Evolutionary conservation across 2,329 filamentous ascomycete species (phyloP).

Genomic region (Clonostachys sp.): DNA sequence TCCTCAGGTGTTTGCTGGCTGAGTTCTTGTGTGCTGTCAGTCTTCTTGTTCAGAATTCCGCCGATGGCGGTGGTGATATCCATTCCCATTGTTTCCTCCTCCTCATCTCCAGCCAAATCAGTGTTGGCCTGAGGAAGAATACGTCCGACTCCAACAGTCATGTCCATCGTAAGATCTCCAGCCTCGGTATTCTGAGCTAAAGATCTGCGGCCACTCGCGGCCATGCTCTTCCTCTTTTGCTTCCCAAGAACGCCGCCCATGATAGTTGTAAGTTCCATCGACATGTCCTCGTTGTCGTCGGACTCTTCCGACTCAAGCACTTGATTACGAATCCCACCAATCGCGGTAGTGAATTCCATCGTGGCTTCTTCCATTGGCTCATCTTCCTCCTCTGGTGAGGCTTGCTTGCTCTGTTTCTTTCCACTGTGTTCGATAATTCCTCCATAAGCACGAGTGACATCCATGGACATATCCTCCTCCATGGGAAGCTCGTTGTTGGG

Average conservation of each 20-base stretch:
- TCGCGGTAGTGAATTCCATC: conserved; percentile 81
- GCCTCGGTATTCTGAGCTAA: conserved; percentile 23
- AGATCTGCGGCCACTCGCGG: conserved; percentile 11
- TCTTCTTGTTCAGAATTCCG: conserved; percentile 45
- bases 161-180: conserved; percentile 49
- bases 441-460: conserved; percentile 80
- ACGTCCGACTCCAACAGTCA: conserved; percentile 53
- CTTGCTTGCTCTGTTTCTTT: conserved; percentile 4
- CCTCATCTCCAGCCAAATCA: conserved; percentile 27
- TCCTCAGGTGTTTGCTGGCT: conserved; percentile 56
- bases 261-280: conserved; percentile 72
- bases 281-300: conserved; percentile 62
- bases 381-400: conserved; percentile 18
- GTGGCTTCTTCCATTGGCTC: conserved; percentile 34
- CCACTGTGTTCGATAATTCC: conserved; percentile 58
- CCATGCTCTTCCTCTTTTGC: conserved; percentile 15
- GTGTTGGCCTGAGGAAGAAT: conserved; percentile 36
- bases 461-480: conserved; percentile 82
- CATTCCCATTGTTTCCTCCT: conserved; percentile 52
- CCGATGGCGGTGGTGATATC: conserved; percentile 64
- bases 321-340: conserved; percentile 60
- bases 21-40: conserved; percentile 18
- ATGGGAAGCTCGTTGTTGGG: conserved; percentile 12
- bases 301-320: conserved; percentile 25
- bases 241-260: conserved; percentile 48